Conservation (phyloP, 768 basidiomycete species). For the Kwoniella sp. region DNA sequence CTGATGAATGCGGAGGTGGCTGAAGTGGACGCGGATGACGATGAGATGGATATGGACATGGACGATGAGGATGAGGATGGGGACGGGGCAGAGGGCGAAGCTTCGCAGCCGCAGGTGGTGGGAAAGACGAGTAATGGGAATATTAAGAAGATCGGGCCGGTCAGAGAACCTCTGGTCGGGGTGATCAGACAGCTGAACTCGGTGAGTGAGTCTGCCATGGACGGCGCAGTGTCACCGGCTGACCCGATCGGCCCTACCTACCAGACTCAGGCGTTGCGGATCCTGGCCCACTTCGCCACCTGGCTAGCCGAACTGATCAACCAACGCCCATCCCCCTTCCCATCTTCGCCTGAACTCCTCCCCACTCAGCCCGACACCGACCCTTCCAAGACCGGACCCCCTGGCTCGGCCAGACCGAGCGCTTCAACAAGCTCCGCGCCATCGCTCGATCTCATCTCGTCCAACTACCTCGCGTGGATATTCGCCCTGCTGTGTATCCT, state of each 20-base stretch:
- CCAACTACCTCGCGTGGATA: slow-evolving; percentile 38
- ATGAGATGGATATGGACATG: slow-evolving; percentile 11
- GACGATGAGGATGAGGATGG: slow-evolving; percentile 6
- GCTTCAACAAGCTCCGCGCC: background rate
- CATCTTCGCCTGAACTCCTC: background rate
- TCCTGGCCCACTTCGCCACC: slow-evolving; percentile 16
- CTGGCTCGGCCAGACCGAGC: background rate
- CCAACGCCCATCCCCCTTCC: slow-evolving; percentile 10
- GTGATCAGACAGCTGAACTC: slow-evolving; percentile 21
- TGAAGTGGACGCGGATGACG: background rate
- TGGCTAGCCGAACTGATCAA: slow-evolving; percentile 14
- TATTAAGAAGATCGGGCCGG: slow-evolving; percentile 20
- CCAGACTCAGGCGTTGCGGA: slow-evolving; percentile 7
- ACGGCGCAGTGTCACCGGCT: background rate
- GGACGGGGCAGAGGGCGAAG: slow-evolving; percentile 17
- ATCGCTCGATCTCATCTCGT: slow-evolving; percentile 20
- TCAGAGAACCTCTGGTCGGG: slow-evolving; percentile 30
- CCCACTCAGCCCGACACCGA: slow-evolving; percentile 9
- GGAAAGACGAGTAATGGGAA: slow-evolving; percentile 17
- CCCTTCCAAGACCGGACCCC: background rate
- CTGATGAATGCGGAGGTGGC: slow-evolving; percentile 19
- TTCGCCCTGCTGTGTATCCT: slow-evolving; percentile 39
- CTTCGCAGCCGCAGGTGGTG: slow-evolving; percentile 5
- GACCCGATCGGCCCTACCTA: background rate
- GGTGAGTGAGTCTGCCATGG: slow-evolving; percentile 16